Evolutionary conservation across 2,329 filamentous ascomycete genomes (phyloP), one percentile per base, ranked within the genome.

Genomic region (Xylaria sp.): DNA sequence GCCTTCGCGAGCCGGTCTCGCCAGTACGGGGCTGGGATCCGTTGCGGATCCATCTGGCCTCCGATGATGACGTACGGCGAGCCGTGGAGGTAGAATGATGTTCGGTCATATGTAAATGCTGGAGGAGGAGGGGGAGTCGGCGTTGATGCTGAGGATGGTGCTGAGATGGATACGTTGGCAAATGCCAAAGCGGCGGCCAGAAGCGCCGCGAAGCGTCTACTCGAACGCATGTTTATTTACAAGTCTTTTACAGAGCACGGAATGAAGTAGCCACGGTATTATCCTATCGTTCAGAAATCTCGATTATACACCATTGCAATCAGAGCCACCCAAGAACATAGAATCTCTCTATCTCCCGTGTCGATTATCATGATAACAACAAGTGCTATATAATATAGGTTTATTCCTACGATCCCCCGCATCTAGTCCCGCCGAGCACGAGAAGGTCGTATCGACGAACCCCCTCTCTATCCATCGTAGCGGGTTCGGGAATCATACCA

Each of bases 21-120:
- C 84, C 84, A 86, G 73, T 84, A 84, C 32, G 79, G 72, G 4
- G 76, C 77, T 0, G 84, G 84, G 44, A 86, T 82, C 13, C 84
- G 81, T 69, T 86, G 84, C 0, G 83, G 83, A 65, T 85, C 84
- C 79, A 85, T 85, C 73, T 85, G 83, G 1, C 84, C 84, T 1
- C 84, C 83, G 64, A 85, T 82, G 55, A 85, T 84, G 42, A 81
- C 76, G 66, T 78, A 80, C 6, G 78, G 78, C 54, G 80, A 72
- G 5, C 80, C 82, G 75, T 83, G 74, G 53, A 84, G 75, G 35
- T 81, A 78, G 72, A 84, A 84, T 1, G 78, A 75, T 10, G 72
- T 75, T 25, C 73, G 75, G 65, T 83, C 79, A 65, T 82, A 83
- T 1, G 81, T 80, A 70, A 84, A 84, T 0, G 74, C 68, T 12